Conservation (phyloP, 352 stramenopile species). For the Vaucheria bursata region DNA sequence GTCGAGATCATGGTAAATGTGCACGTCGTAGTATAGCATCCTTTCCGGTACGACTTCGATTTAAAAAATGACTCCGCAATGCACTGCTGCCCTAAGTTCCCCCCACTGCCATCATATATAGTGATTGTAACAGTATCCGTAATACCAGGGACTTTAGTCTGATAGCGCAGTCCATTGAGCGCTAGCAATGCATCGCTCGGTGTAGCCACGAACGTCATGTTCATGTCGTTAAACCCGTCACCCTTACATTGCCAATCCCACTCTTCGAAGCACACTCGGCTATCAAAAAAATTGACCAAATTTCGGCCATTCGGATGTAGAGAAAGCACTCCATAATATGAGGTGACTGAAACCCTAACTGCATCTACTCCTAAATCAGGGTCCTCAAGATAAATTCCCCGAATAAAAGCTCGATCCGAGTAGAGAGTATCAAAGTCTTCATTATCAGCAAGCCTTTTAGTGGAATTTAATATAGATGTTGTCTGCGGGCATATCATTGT, state of each 20-base stretch:
- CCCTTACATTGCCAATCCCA: not conserved
- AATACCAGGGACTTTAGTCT: not conserved
- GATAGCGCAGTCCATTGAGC: not conserved
- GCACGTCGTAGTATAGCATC: not conserved
- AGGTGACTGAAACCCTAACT: not conserved
- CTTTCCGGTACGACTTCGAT: not conserved
- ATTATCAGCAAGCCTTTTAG: not conserved
- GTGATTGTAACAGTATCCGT: not conserved
- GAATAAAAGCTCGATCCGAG: not conserved
- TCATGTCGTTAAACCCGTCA: not conserved
- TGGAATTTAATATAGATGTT: not conserved
- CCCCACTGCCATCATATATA: slow-evolving; percentile 1
- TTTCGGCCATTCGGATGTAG: not conserved
- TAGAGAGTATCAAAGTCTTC: not conserved
- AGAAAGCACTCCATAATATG: not conserved
- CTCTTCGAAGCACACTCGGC: not conserved
- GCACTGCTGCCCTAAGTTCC: not conserved
- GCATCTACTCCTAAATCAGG: not conserved
- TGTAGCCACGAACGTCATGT: not conserved
- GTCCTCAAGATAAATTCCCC: not conserved
- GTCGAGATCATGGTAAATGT: not conserved
- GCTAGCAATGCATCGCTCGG: not conserved
- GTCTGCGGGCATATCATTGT: not conserved
- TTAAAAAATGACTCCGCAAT: not conserved
- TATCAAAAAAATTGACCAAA: not conserved